phyloP scores from a whole-genome alignment of 345 rosid genomes.

The Hypericum perforatum region DNA sequence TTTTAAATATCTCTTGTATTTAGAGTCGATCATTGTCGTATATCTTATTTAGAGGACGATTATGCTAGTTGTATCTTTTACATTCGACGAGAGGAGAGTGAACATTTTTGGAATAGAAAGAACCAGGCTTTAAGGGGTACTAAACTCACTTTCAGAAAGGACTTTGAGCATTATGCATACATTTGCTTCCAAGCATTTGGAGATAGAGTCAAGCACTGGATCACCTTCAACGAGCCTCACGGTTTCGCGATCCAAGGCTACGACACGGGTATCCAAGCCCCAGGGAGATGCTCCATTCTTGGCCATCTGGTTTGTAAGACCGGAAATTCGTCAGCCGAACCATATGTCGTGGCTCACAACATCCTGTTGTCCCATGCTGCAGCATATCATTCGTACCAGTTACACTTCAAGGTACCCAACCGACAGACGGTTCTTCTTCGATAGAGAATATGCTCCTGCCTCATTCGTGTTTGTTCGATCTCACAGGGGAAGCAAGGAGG shows the following conservation, averaged over 20 bases:
- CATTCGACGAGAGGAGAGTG: no score
- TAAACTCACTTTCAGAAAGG: slow-evolving; percentile 35
- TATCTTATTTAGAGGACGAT: no score
- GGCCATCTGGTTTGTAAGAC: slow-evolving; percentile 56
- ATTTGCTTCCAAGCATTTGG: slow-evolving; percentile 80
- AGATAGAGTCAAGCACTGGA: slow-evolving; percentile 84
- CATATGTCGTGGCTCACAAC: slow-evolving; percentile 78
- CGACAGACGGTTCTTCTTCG: no score
- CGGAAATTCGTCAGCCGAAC: slow-evolving; percentile 72
- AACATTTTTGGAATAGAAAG: no score
- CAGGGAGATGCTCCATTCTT: slow-evolving; percentile 83
- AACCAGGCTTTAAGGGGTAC: slow-evolving; percentile 3
- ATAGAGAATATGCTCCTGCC: neutral
- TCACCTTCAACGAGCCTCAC: slow-evolving; percentile 90
- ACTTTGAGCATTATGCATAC: slow-evolving; percentile 62
- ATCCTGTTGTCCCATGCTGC: slow-evolving; percentile 79
- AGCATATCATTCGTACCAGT: slow-evolving; percentile 53
- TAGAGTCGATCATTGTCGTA: neutral
- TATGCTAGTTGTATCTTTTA: no score
- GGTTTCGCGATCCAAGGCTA: slow-evolving; percentile 79
- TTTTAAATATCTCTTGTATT: neutral
- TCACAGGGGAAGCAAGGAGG: slow-evolving; percentile 64
- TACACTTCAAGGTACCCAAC: slow-evolving; percentile 47
- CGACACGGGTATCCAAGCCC: slow-evolving; percentile 88
- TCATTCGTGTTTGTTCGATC: neutral